Percentiles rank a stretch among this genome's conserved stretches.
These are phyloP conservation scores for Psilocybe mexicana DNA, from an alignment of 1,284 basidiomycete genomes.

Conservation along the genomic window DNA sequence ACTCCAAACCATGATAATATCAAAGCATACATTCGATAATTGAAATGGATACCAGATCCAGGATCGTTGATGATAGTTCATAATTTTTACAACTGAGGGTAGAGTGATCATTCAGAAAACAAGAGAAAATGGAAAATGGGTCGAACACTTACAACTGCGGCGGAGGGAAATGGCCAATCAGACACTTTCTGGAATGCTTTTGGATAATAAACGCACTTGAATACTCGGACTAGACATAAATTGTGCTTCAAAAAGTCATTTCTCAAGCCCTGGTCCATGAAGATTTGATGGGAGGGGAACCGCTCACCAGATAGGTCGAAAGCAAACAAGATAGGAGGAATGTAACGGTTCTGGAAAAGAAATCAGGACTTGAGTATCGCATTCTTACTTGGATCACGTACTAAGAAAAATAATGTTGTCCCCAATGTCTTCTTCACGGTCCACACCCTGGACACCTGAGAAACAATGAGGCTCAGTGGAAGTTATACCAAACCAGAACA, in stretches of 20 bases:
- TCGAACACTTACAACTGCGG: slow-evolving; percentile 9
- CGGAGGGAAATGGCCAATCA: background rate
- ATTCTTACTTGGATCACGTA: background rate
- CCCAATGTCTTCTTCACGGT: slow-evolving; percentile 20
- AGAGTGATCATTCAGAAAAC: background rate
- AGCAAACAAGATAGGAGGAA: slow-evolving; percentile 19
- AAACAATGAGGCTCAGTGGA: background rate
- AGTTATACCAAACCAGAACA: background rate
- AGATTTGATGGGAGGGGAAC: background rate
- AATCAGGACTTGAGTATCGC: background rate
- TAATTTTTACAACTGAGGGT: slow-evolving; percentile 24
- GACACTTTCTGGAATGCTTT: background rate
- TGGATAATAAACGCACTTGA: slow-evolving; percentile 11
- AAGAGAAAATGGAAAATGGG: background rate
- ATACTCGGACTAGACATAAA: slow-evolving; percentile 19
- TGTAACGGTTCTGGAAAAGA: slow-evolving; percentile 21
- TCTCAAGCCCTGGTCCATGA: background rate
- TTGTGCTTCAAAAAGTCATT: slow-evolving; percentile 15
- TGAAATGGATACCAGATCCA: slow-evolving; percentile 22
- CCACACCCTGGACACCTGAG: slow-evolving; percentile 21
- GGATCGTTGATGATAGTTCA: slow-evolving; percentile 21
- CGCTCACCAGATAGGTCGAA: slow-evolving; percentile 20
- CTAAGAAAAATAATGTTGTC: slow-evolving; percentile 22
- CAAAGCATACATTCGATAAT: slow-evolving; percentile 22
- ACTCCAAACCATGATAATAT: background rate